These are phyloP conservation scores for Phytophthora capsici DNA, from an alignment of 352 stramenopile genomes.

Conservation along the genomic window DNA sequence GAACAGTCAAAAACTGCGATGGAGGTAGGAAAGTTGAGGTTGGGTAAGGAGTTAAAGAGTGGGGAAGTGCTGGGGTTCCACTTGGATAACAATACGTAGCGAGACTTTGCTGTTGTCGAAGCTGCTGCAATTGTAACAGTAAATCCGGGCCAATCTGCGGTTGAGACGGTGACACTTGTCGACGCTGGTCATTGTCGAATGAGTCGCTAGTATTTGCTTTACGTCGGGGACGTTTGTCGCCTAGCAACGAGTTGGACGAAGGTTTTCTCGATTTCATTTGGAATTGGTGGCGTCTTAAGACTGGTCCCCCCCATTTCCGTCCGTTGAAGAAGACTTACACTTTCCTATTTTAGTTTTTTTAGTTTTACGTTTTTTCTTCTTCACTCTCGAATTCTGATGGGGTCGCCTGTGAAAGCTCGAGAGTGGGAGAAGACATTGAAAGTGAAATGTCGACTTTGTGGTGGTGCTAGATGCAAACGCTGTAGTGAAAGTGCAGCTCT, in stretches of 20 bases:
- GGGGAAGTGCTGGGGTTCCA: constrained; percentile 22
- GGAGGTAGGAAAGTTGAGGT: constrained; percentile 15
- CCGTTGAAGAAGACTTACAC: constrained; percentile 9
- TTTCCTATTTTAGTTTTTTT: constrained; percentile 17
- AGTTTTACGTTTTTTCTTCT: background rate
- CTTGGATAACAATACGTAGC: constrained; percentile 44
- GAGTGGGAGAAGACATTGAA: constrained; percentile 87
- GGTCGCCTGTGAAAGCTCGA: constrained; percentile 73
- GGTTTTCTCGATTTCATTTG: constrained; percentile 35
- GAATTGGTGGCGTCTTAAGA: background rate
- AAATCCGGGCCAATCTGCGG: constrained; percentile 33
- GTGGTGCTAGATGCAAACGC: constrained; percentile 85
- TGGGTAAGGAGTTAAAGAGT: constrained; percentile 21
- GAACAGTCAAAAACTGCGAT: constrained; percentile 22
- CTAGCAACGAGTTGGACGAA: constrained; percentile 26
- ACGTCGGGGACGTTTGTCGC: constrained; percentile 23
- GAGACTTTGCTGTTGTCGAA: constrained; percentile 47
- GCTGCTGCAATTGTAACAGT: constrained; percentile 60
- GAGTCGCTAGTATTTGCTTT: constrained; percentile 14
- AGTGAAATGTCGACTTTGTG: constrained; percentile 87
- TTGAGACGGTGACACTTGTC: constrained; percentile 18
- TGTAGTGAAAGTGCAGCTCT: constrained; percentile 84
- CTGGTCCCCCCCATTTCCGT: constrained; percentile 15
- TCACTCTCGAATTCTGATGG: constrained; percentile 37
- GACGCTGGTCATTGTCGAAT: constrained; percentile 25